phyloP scores from a whole-genome alignment of 2,329 filamentous ascomycete genomes.

The Penicillium sumatraense region DNA sequence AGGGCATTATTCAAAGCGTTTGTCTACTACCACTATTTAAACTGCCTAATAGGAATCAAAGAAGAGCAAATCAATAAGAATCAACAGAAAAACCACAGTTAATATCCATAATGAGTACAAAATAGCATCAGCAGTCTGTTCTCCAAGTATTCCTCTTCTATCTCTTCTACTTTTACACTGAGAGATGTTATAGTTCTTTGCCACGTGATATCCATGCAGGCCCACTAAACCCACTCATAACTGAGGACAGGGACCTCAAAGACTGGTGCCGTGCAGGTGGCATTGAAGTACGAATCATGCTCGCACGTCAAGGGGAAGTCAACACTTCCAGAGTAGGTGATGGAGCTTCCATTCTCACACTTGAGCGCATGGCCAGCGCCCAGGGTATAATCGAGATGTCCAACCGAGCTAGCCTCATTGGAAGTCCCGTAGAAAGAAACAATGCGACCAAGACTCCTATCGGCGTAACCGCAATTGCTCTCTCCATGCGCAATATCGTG shows the following conservation, averaged over 20 bases:
- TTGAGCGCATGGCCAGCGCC: constrained; percentile 31
- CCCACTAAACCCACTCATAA: constrained; percentile 28
- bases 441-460: constrained; percentile 28
- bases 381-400: constrained; percentile 30
- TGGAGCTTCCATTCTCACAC: constrained; percentile 32
- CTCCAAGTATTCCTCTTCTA: too few species aligned
- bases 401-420: constrained; percentile 20
- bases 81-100: too few species aligned
- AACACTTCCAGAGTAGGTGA: constrained; percentile 31
- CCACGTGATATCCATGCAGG: neutral
- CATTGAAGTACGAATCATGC: constrained; percentile 33
- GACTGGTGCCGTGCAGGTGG: constrained; percentile 30
- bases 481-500: constrained; percentile 33
- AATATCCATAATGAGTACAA: too few species aligned
- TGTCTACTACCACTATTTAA: too few species aligned
- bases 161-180: neutral
- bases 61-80: too few species aligned
- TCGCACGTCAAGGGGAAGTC: constrained; percentile 29
- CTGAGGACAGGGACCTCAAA: constrained; percentile 32
- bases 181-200: too few species aligned
- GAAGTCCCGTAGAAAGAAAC: constrained; percentile 34
- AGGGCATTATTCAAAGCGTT: too few species aligned
- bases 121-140: too few species aligned
- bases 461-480: constrained; percentile 34
- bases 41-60: too few species aligned